phyloP scores from a whole-genome alignment of 1,284 basidiomycete genomes.

The Cryptococcus depauperatus region DNA sequence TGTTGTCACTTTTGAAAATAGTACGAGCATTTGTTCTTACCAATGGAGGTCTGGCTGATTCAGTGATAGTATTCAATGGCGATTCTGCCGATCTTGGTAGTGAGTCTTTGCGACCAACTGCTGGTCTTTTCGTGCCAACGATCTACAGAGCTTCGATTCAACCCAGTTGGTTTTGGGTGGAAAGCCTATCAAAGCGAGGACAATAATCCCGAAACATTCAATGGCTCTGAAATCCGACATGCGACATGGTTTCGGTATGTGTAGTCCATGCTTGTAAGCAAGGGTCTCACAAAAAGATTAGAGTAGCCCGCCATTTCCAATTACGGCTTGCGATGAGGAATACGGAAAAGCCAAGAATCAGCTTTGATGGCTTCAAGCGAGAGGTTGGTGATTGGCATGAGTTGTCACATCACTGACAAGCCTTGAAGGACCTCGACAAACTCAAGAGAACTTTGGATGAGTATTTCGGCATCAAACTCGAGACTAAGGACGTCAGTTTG shows the following conservation, averaged over 20 bases:
- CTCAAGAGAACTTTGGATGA: constrained; percentile 67
- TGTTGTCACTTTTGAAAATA: constrained; percentile 39
- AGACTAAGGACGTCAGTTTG: constrained; percentile 76
- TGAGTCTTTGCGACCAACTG: constrained; percentile 48
- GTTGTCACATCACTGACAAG: not conserved
- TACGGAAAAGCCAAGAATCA: constrained; percentile 55
- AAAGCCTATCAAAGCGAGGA: constrained; percentile 55
- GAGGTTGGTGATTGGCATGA: constrained; percentile 55
- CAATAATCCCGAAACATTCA: constrained; percentile 53
- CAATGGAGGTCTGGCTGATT: constrained; percentile 3
- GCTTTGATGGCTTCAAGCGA: constrained; percentile 89
- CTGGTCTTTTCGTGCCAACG: not conserved
- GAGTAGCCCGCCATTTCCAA: constrained; percentile 87
- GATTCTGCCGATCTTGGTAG: constrained; percentile 68
- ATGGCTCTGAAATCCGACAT: constrained; percentile 70
- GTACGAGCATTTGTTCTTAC: constrained; percentile 11
- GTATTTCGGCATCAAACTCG: constrained; percentile 75
- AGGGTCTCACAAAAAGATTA: constrained; percentile 24
- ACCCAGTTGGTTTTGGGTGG: constrained; percentile 84
- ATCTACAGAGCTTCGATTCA: constrained; percentile 74
- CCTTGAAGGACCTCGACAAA: constrained; percentile 70
- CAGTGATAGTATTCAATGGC: constrained; percentile 71
- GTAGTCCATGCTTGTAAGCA: not conserved
- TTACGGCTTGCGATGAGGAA: constrained; percentile 63
- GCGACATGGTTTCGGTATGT: constrained; percentile 67